Evolutionary conservation across 1,284 basidiomycete species (phyloP).

Genomic region (Puccinia horiana): DNA sequence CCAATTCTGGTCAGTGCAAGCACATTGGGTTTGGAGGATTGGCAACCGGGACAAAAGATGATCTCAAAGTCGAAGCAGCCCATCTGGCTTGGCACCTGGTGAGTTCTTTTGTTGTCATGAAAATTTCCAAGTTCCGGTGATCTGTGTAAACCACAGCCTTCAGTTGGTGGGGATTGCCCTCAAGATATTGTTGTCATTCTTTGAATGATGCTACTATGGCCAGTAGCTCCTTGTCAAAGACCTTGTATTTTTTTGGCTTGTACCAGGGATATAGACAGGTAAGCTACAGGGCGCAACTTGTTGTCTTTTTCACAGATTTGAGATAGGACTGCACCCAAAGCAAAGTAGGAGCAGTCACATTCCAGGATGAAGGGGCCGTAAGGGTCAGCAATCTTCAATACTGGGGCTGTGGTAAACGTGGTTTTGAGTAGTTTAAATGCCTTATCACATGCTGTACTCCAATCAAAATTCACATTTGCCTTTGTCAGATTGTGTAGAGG

Average conservation of each 20-base stretch:
- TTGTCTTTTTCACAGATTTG: no score
- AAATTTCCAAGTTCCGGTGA: no score
- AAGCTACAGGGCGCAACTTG: no score
- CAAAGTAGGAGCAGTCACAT: slow-evolving; percentile 7
- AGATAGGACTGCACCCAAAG: background rate
- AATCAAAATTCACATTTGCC: background rate
- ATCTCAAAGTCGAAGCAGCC: background rate
- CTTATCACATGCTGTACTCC: background rate
- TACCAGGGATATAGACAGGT: no score
- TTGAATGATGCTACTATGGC: no score
- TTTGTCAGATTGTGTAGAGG: slow-evolving; percentile 1
- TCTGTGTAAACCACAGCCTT: background rate
- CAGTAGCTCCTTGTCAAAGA: no score
- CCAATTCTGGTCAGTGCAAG: no score
- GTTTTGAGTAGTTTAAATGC: background rate
- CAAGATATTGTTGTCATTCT: slow-evolving; percentile 1
- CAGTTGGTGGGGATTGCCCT: slow-evolving; percentile 1
- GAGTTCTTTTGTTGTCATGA: background rate
- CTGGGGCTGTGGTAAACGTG: background rate
- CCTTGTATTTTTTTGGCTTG: no score
- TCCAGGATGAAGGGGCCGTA: background rate
- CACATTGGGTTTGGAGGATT: no score
- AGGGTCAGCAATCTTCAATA: no score
- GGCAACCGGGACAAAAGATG: no score
- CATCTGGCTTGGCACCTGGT: background rate